These are phyloP conservation scores for Microthyrium microscopicum DNA, from an alignment of 2,329 filamentous ascomycete species.

Conservation along the genomic window DNA sequence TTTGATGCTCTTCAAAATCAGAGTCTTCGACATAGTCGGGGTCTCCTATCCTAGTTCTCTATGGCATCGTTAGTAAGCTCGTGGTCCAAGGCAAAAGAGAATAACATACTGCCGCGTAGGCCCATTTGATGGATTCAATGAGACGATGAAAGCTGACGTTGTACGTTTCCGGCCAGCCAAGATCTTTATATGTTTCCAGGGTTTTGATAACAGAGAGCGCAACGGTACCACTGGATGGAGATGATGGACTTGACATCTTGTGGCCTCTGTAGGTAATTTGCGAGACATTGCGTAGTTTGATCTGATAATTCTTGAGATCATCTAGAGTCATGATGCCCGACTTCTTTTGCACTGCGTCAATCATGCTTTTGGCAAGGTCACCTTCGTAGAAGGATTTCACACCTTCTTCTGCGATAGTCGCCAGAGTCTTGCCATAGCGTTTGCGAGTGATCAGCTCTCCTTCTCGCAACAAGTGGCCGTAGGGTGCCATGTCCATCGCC, in stretches of 20 bases:
- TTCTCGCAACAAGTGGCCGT: conserved; percentile 53
- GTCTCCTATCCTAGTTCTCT: conserved; percentile 63
- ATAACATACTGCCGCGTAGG: conserved; percentile 44
- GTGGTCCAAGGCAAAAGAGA: not conserved
- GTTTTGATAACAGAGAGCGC: conserved; percentile 64
- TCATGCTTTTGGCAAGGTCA: conserved; percentile 54
- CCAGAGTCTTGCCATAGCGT: conserved; percentile 64
- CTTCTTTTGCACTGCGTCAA: conserved; percentile 46
- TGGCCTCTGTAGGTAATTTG: conserved; percentile 42
- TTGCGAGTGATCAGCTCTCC: conserved; percentile 68
- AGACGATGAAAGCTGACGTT: conserved; percentile 67
- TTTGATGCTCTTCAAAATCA: conserved; percentile 43
- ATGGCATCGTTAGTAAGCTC: not conserved
- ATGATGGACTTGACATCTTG: conserved; percentile 50
- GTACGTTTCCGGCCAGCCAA: conserved; percentile 38
- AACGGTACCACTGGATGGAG: conserved; percentile 65
- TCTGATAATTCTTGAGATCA: conserved; percentile 58
- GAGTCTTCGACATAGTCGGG: conserved; percentile 55
- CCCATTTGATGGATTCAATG: conserved; percentile 79
- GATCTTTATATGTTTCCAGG: conserved; percentile 55
- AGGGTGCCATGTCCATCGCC: conserved; percentile 77
- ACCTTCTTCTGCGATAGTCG: conserved; percentile 58
- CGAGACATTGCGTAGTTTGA: conserved; percentile 46
- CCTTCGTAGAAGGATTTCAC: conserved; percentile 60
- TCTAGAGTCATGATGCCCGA: conserved; percentile 77